Base-by-base conservation (phyloP, 2,329 filamentous ascomycete genomes). In the Neocucurbitaria cava region DNA sequence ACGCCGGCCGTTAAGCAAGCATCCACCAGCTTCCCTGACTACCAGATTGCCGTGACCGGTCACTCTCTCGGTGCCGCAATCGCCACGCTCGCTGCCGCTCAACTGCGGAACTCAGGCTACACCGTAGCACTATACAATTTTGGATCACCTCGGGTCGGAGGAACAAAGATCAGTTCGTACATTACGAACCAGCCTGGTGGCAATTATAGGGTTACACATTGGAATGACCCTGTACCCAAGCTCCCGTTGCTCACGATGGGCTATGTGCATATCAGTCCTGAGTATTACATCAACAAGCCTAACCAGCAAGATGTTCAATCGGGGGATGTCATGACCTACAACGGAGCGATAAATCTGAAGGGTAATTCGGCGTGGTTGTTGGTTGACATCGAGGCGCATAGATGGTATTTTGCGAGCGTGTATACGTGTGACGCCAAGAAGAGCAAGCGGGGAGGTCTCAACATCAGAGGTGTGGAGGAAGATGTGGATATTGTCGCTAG, bases 1-100 rank as follows among this genome's bases (percentile, higher is more conserved):
- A 62, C 81, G 3, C 62, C 69, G 2, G 79, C 79, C 49, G 68
- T 89, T 17, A 62, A 75, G 21, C 52, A 73, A 2, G 82, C 84
- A 15, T 69, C 64, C 24, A 59, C 65, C 5, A 68, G 75, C n/a
- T 74, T 86, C 71, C 84, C 86, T 1, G 58, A 54, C 26, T 88
- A 84, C 77, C 65, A 68, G 28, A 70, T 89, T 64, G 68, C 86
- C n/a, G 72, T 82, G 21, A 86, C 85, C 0, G 89, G 89, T 31
- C 88, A 91, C 78, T 89, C 87, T 7, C 83, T 91, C 2, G 89
- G 89, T 46, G 89, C 79, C 23, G 87, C 87, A 11, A 78, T 91
- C 6, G 86, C 83, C 33, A 85, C 85, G 1, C 73, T 91, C 10
- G 87, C 81, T 1, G 85, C 81, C 0, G 84, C 83, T 0, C 78